Evolutionary conservation across 148 eudicot genomes (phyloP).

Genomic region (Chenopodium album): DNA sequence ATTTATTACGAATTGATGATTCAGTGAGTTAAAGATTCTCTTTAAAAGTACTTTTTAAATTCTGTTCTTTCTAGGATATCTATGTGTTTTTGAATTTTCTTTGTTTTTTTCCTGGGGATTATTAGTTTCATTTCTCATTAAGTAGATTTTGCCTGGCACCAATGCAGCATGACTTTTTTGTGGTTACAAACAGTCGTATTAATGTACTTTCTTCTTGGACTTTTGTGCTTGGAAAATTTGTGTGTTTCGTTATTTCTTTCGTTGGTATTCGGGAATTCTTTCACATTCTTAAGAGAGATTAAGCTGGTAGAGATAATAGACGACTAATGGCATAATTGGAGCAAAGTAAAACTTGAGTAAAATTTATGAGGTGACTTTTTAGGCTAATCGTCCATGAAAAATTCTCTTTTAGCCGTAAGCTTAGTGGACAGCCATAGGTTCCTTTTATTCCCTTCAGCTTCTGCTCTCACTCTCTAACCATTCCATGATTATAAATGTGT

Average conservation of each 20-base stretch:
- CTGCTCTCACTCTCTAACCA: neutral
- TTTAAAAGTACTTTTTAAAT: neutral
- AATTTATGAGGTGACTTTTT: neutral
- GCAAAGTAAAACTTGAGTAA: neutral
- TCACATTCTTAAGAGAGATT: neutral
- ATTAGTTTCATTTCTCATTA: neutral
- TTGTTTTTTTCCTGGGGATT: neutral
- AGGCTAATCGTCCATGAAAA: neutral
- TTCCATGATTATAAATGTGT: too few species aligned
- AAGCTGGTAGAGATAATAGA: neutral
- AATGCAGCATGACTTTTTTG: neutral
- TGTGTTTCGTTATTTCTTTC: neutral
- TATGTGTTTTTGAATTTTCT: neutral
- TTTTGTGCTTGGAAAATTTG: neutral
- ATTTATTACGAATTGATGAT: slow-evolving; percentile 79
- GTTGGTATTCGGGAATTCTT: neutral
- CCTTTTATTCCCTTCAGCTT: neutral
- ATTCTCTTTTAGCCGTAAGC: neutral
- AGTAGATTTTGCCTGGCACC: neutral
- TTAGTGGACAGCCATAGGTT: neutral
- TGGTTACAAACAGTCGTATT: neutral
- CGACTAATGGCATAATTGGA: neutral
- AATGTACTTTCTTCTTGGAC: neutral
- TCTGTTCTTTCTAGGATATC: neutral
- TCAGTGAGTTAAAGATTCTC: slow-evolving; percentile 39